These are phyloP conservation scores for Strobilomyces confusus DNA, from an alignment of 768 basidiomycete genomes.

Conservation along the genomic window DNA sequence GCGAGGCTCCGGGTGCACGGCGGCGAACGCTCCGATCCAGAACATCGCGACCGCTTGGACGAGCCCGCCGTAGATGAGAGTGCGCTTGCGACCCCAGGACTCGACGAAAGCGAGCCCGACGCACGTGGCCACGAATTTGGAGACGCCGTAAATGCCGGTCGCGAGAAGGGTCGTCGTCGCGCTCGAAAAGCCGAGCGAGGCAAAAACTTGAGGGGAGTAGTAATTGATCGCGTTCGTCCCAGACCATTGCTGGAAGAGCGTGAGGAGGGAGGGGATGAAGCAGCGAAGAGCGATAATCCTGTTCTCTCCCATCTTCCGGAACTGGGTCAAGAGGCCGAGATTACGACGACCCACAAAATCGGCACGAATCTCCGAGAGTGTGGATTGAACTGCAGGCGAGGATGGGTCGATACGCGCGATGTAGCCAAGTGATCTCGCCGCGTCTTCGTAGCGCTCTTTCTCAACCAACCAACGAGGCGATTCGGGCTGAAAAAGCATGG, in stretches of 20 bases:
- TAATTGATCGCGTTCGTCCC: conserved; percentile 43
- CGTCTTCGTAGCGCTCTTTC: conserved; percentile 27
- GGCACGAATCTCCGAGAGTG: conserved; percentile 33
- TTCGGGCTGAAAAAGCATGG: no score
- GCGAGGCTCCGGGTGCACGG: conserved; percentile 25
- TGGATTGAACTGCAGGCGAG: conserved; percentile 28
- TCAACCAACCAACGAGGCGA: no score
- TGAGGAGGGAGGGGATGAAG: conserved; percentile 30
- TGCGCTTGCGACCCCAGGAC: no score
- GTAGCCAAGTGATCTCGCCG: conserved; percentile 29
- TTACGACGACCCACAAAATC: conserved; percentile 31
- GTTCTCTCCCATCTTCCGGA: conserved; percentile 33
- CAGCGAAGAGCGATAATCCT: conserved; percentile 28
- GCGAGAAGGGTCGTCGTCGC: conserved; percentile 14
- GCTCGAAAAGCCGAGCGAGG: conserved; percentile 31
- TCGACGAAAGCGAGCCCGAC: no score
- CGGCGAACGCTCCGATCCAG: conserved; percentile 33
- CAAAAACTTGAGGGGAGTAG: conserved; percentile 36
- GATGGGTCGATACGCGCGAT: conserved; percentile 21
- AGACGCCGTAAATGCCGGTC: no score
- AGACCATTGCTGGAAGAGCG: conserved; percentile 38
- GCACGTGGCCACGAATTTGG: no score
- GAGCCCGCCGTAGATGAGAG: conserved; percentile 31
- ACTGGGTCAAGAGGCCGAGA: conserved; percentile 24
- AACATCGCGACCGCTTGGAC: conserved; percentile 36